Base-by-base conservation (phyloP, 2,329 filamentous ascomycete species). In the Diaporthe amygdali region DNA sequence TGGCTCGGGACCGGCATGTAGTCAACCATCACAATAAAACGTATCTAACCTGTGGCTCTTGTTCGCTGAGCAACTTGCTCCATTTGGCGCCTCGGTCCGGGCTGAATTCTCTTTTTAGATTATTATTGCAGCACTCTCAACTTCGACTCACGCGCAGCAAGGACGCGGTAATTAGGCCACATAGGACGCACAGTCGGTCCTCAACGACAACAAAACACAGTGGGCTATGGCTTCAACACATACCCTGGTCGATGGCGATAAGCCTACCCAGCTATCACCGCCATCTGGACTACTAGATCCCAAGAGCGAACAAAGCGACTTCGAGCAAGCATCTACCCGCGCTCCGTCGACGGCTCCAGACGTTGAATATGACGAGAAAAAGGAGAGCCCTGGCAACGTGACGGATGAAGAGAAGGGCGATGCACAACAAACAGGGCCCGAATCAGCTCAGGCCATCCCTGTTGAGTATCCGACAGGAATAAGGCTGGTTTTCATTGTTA, bases 401-500 rank as follows among this genome's bases (percentile, higher is more conserved):
- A 66, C 55, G 2, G 70, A 69, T 22, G 66, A 69, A 10, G 66
- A 69, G 25, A 55, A n/a, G 10, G 27, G 27, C 12, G 51, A 67
- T 2, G 5, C 39, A 49, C n/a, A n/a, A 30, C 30, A 30, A 3
- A 17, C 59, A 25, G 30, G 41, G 25, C 39, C 32, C 46, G 27
- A 44, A 14, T 3, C 47, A 20, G 22, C 56, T 17, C 27, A 37
- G 15, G 22, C 15, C 25, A 39, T n/a, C 20, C 20, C 25, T 2
- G 66, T 37, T 9, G 72, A 71, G 37, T 85, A 85, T 68, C 84
- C 83, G 2, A 73, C 77, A 8, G 84, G 83, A 12, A 69, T 79
- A 69, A 79, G 80, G 70, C 78, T 86, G 70, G 72, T 78, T 64
- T 81, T 84, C 74, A 84, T 88, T 66, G 80, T 88, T 22, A 70